Percentiles rank a stretch among this genome's conserved stretches.
Evolutionary conservation across 352 stramenopile genomes (phyloP).

Genomic region (Globisporangium carolinianum): DNA sequence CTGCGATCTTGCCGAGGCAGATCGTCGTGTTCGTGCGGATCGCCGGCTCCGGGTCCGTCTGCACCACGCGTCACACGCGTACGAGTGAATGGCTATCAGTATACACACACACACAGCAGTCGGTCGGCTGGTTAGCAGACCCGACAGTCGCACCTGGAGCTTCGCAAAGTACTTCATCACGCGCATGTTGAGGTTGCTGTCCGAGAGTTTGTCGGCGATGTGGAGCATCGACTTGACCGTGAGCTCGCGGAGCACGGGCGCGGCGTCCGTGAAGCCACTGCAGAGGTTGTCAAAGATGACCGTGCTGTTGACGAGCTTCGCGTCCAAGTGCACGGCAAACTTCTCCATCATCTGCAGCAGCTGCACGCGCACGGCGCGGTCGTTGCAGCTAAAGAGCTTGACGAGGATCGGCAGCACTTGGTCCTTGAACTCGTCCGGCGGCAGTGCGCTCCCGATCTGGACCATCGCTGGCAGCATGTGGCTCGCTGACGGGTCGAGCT

Average conservation of each 20-base stretch:
- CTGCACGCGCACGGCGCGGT: conserved; percentile 85
- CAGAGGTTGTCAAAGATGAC: conserved; percentile 90
- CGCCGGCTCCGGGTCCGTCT: conserved; percentile 85
- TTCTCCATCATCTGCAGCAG: conserved; percentile 90
- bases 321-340: conserved; percentile 85
- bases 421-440: conserved; percentile 79
- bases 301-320: conserved; percentile 86
- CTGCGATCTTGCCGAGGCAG: conserved; percentile 86
- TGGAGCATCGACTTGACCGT: conserved; percentile 91
- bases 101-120: conserved; percentile 1
- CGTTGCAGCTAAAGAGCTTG: conserved; percentile 89
- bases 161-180: conserved; percentile 92
- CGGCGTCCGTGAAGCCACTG: conserved; percentile 87
- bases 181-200: conserved; percentile 88
- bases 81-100: not conserved
- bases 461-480: conserved; percentile 87
- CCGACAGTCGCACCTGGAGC: conserved; percentile 48
- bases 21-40: conserved; percentile 93
- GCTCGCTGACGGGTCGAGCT: conserved; percentile 78
- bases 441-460: conserved; percentile 73
- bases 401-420: conserved; percentile 85
- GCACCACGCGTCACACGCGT: not conserved
- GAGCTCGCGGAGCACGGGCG: conserved; percentile 83
- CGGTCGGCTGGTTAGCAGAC: too few relatives aligned
- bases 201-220: conserved; percentile 86